Percentiles rank a stretch among this genome's conserved stretches.
Conservation (phyloP, 495 filamentous ascomycete genomes). For the Aspergillus avenaceus region DNA sequence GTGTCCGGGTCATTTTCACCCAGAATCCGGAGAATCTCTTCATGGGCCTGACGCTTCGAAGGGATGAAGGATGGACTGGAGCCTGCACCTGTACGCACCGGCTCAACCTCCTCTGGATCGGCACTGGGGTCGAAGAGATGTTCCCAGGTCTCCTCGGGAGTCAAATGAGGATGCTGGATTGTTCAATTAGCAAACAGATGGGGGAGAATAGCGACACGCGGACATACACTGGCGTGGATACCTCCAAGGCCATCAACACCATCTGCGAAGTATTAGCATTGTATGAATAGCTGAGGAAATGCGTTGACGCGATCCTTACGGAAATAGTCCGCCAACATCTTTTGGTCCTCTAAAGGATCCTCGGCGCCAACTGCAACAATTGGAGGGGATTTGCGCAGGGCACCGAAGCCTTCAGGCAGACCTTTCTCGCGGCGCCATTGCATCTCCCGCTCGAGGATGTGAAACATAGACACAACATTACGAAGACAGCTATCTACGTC, state of each 20-base stretch:
- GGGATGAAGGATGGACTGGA: conserved; percentile 59
- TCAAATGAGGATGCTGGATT: conserved; percentile 77
- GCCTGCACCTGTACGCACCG: conserved; percentile 29
- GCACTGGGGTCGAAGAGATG: conserved; percentile 62
- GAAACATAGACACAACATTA: conserved; percentile 88
- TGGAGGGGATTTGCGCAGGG: conserved; percentile 65
- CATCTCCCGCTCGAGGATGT: conserved; percentile 86
- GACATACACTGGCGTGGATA: conserved; percentile 73
- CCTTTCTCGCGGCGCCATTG: conserved; percentile 72
- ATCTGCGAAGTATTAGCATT: conserved; percentile 50
- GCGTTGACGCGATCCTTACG: conserved; percentile 52
- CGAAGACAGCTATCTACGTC: conserved; percentile 62
- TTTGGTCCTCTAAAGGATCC: conserved; percentile 77
- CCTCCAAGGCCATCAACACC: conserved; percentile 86
- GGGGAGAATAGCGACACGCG: neutral
- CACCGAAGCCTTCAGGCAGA: conserved; percentile 61
- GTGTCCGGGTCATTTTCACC: conserved; percentile 73
- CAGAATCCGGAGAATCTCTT: conserved; percentile 81
- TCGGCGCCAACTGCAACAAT: conserved; percentile 83
- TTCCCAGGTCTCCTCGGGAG: conserved; percentile 79
- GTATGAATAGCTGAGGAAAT: neutral
- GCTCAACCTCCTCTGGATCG: conserved; percentile 32
- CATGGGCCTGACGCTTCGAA: conserved; percentile 65
- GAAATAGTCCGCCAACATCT: conserved; percentile 84
- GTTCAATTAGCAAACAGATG: conserved; percentile 2